Evolutionary conservation across 2,329 filamentous ascomycete species (phyloP), one percentile per base, ranked within the genome.

Genomic region (Claviceps humidiphila): DNA sequence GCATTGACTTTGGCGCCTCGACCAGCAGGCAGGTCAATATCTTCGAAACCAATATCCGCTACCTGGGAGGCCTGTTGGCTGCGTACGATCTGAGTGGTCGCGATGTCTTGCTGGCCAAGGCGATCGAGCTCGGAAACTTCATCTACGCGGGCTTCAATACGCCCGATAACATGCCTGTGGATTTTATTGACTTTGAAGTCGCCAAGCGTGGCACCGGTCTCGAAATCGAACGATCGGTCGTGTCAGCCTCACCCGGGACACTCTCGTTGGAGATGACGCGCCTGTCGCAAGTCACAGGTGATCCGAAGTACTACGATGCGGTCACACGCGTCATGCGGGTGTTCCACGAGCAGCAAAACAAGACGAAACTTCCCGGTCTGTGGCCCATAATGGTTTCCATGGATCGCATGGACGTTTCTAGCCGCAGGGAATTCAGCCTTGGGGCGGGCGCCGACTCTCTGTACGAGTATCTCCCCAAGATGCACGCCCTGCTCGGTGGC

Each of bases 391-490:
- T 68, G 52, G 66, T 89, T 9, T 81, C 84, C 60, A 79, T 61
- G 75, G 72, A 55, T 71, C 74, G 47, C 74, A 75, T 64, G 64
- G 72, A 64, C 62, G 70, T 70, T 50, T 53, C 51, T 54, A 50
- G 41, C 39, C 52, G 59, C 5, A 39, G 42, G 2, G 38, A 49
- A 1, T 72, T 70, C 47, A 68, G 66, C 0, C 59, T 72, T 4
- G 71, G 69, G 4, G 70, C 63, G 5, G 62, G 61, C 43, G 67
- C 65, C n/a, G 72, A 75, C 53, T 74, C 64, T 71, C 72, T 57
- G 55, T 95, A 93, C 68, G 89, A 95, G 68, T 95, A 95, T 62
- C 77, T 95, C 22, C 84, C 95, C 66, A 95, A 95, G 72, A 93
- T 94, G 87, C 93, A 83, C 59, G 58, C 62, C 48, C 69, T 86